Evolutionary conservation across 2,329 filamentous ascomycete species (phyloP), one percentile per base, ranked within the genome.

Genomic region (Phialophora verrucosa): DNA sequence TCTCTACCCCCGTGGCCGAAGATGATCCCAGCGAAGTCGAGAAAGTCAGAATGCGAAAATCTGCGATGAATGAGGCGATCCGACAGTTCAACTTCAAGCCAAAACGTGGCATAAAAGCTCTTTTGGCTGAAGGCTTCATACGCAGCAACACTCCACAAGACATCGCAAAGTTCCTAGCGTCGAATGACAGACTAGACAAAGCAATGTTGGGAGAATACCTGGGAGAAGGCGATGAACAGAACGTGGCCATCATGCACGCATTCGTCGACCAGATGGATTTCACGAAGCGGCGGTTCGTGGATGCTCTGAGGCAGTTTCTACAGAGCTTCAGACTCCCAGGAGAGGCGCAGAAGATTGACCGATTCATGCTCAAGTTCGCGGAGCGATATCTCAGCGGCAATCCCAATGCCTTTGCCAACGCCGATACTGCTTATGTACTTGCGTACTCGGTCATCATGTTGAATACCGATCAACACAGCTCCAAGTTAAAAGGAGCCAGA

Each of bases 281-380:
- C 73, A 86, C 87, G 10, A 93, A 93, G 77, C 92, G 90, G 63
- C 89, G 93, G 2, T 99, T 99, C 73, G 94, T 97, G 6, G 94
- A 97, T 78, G 90, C 95, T 14, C 81, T 99, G 29, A 88, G 95
- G 44, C 89, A 92, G 65, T 99, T 99, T 74, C 82, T 99, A 12
- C 95, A 99, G 77, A 91, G 92, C 31, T 99, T 99, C 83, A 90
- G 95, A 69, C 83, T 99, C 14, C 95, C 95, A 0, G 95, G 95
- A 67, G 95, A 99, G 79, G 93, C 93, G 0, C 95, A 99, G 76
- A 99, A 99, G 82, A 99, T 99, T 72, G 95, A 99, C 87, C 91
- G 95, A 56, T 96, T 98, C 80, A 98, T 99, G 95, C 83, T 99
- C 71, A 99, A 99, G 78, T 99, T 98, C 79, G 95, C 95, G 10